These are phyloP conservation scores for Candida sonorensis DNA, from an alignment of 805 yeast genomes.

Conservation along the genomic window DNA sequence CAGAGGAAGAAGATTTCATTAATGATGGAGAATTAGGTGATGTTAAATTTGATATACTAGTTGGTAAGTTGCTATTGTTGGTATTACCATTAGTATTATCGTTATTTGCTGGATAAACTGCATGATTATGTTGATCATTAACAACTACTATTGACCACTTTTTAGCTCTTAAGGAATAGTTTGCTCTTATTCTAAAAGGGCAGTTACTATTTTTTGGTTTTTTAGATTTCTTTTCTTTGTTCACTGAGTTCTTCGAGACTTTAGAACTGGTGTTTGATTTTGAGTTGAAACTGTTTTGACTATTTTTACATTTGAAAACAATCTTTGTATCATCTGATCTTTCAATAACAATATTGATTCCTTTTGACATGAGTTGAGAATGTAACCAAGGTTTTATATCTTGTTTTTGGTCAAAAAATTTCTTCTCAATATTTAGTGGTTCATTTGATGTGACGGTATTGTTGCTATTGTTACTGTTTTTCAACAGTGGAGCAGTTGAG, in stretches of 20 bases:
- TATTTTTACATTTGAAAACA: slow-evolving; percentile 53
- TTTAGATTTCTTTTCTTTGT: too few species aligned
- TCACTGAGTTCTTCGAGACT: slow-evolving; percentile 8
- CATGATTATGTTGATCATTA: slow-evolving; percentile 55
- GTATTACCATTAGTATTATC: background rate
- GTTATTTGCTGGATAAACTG: slow-evolving; percentile 21
- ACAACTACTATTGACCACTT: slow-evolving; percentile 58
- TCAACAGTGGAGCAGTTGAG: too few species aligned
- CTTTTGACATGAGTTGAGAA: slow-evolving; percentile 37
- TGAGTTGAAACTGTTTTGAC: slow-evolving; percentile 16
- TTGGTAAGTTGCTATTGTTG: background rate
- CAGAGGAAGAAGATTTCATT: too few species aligned
- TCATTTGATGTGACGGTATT: too few species aligned
- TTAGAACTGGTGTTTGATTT: slow-evolving; percentile 1
- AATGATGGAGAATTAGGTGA: background rate
- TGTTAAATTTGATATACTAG: too few species aligned
- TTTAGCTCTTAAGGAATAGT: slow-evolving; percentile 43
- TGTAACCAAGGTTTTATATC: slow-evolving; percentile 61
- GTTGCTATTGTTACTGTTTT: too few species aligned
- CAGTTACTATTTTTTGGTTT: slow-evolving; percentile 34
- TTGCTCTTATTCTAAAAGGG: slow-evolving; percentile 62
- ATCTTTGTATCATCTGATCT: slow-evolving; percentile 55
- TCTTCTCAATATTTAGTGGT: slow-evolving; percentile 14
- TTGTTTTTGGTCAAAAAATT: slow-evolving; percentile 33
- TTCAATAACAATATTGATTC: slow-evolving; percentile 53